Conservation (phyloP, 2,329 filamentous ascomycete genomes). For the Balansia obtecta region DNA sequence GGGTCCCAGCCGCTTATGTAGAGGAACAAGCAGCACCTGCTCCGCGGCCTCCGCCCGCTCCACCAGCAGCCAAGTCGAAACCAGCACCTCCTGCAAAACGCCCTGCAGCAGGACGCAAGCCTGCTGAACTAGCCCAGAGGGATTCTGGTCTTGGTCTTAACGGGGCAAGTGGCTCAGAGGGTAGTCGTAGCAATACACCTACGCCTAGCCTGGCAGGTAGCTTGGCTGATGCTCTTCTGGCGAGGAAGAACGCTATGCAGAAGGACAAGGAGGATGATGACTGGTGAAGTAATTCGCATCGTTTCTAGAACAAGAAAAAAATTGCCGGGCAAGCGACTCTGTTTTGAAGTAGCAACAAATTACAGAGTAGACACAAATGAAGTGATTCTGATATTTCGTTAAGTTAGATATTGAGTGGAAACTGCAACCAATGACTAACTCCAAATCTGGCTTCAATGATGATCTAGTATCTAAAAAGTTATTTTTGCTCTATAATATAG, state of each 20-base stretch:
- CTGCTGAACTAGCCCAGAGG: constrained; percentile 54
- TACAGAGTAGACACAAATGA: background rate
- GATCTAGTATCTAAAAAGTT: too few relatives aligned
- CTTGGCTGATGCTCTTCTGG: constrained; percentile 65
- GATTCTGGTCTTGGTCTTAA: constrained; percentile 58
- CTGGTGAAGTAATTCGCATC: constrained; percentile 34
- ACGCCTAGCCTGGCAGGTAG: constrained; percentile 61
- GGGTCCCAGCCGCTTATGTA: constrained; percentile 89
- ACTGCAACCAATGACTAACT: background rate
- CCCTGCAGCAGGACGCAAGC: constrained; percentile 60
- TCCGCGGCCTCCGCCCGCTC: constrained; percentile 51
- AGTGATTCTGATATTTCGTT: background rate
- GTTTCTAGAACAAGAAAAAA: background rate
- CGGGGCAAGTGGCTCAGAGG: constrained; percentile 40
- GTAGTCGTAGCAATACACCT: constrained; percentile 58
- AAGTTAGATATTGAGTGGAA: background rate
- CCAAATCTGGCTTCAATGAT: too few relatives aligned
- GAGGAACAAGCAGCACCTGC: constrained; percentile 64
- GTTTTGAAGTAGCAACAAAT: background rate
- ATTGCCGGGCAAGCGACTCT: constrained; percentile 16
- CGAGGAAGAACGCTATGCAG: constrained; percentile 65
- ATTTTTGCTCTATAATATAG: too few relatives aligned
- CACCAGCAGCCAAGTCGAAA: constrained; percentile 45
- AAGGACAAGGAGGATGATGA: constrained; percentile 57
- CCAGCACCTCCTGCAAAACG: constrained; percentile 69